Evolutionary conservation across 257 asterid species (phyloP), one percentile per base, ranked within the genome.

Genomic region (Rhazya stricta): DNA sequence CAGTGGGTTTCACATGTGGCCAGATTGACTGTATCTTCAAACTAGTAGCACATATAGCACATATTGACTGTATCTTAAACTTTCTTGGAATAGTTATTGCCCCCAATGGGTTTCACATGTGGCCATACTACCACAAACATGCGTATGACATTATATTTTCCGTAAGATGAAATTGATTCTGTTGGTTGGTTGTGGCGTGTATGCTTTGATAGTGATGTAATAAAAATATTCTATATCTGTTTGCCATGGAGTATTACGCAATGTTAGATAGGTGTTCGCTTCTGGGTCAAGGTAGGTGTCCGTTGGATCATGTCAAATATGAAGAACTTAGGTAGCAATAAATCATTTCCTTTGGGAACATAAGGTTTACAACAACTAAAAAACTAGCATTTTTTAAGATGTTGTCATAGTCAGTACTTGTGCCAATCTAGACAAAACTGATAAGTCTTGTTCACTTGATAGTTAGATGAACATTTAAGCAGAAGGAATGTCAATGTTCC

Each of bases 91-190:
- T 53, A 75, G 30, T 32, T 46, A 15, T 27, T 45, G 25, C n/a
- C n/a, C 37, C 39, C 50, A 74, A 36, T 46, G 50, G 75, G 27
- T 50, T 53, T 48, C 74, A 72, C 72, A 76, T 72, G 77, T 50
- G 42, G 46, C 46, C 60, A 43, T 36, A 70, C 32, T 32, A 51
- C 68, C 23, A 16, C 9, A 19, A 57, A 12, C 39, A 39, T 29
- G 68, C 30, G 15, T 42, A 18, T 15, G n/a, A 0, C 15, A 19
- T 1, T 42, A 10, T 45, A 43, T 60, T 48, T 19, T 48, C 3
- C 54, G 15, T 19, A 42, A 30, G 23, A 42, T 56, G 34, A 58
- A 58, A n/a, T 23, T 69, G 60, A 61, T 32, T 43, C 16, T 6
- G 11, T 37, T 56, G 18, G 21, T 69, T 36, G 39, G 39, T 6